Conservation (phyloP, 2,329 filamentous ascomycete genomes). For the Stachybotrys echinatus region DNA sequence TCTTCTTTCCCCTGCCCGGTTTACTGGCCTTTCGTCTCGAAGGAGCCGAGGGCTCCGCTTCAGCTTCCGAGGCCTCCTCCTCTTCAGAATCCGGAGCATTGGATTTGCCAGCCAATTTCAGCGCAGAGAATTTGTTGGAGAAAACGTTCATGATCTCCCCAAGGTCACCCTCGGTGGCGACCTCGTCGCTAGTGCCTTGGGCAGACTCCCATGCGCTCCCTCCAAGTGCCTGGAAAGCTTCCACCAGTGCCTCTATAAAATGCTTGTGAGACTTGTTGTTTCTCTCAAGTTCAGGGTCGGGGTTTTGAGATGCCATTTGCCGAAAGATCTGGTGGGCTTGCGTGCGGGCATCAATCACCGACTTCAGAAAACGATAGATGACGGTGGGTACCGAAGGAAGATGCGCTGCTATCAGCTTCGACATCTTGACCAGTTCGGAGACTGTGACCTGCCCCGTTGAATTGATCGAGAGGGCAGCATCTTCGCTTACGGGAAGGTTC, state of each 20-base stretch:
- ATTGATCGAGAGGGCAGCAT: slow-evolving; percentile 18
- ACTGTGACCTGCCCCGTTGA: slow-evolving; percentile 31
- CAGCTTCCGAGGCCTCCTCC: slow-evolving; percentile 5
- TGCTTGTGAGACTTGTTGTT: slow-evolving; percentile 34
- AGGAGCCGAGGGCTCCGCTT: slow-evolving; percentile 1
- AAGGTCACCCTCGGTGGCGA: too few relatives aligned
- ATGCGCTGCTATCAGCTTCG: slow-evolving; percentile 32
- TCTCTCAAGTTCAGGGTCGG: slow-evolving; percentile 27
- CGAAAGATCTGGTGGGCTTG: slow-evolving; percentile 22
- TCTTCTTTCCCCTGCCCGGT: slow-evolving; percentile 1
- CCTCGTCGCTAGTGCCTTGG: too few relatives aligned
- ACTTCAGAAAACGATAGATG: slow-evolving; percentile 29
- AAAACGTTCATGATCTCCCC: not conserved
- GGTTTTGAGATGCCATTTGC: slow-evolving; percentile 20
- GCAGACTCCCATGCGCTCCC: slow-evolving; percentile 17
- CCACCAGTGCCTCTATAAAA: slow-evolving; percentile 35
- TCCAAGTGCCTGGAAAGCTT: slow-evolving; percentile 29
- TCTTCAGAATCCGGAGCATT: too few relatives aligned
- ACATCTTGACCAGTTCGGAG: slow-evolving; percentile 28
- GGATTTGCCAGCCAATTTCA: too few relatives aligned
- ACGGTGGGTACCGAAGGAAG: slow-evolving; percentile 21
- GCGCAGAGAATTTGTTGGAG: slow-evolving; percentile 9
- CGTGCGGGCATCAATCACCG: slow-evolving; percentile 29
- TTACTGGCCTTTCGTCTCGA: slow-evolving; percentile 1
- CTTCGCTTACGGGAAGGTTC: not conserved